phyloP scores from a whole-genome alignment of 2,329 filamentous ascomycete species.

The Mycogone perniciosa region DNA sequence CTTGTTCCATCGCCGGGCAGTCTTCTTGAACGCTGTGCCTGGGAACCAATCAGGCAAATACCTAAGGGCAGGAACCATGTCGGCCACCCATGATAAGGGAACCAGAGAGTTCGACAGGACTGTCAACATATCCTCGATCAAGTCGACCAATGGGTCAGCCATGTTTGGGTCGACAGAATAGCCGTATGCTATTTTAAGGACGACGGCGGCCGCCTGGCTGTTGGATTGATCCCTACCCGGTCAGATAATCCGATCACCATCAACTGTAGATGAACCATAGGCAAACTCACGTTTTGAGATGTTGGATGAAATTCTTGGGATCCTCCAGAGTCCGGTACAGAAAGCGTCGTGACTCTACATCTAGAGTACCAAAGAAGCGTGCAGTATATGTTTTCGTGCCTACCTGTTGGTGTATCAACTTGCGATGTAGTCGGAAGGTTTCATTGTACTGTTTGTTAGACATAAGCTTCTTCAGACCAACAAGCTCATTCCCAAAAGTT shows the following conservation, averaged over 20 bases:
- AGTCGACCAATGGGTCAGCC: constrained; percentile 17
- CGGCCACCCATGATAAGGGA: constrained; percentile 20
- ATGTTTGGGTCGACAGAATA: constrained; percentile 20
- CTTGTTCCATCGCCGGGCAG: not conserved
- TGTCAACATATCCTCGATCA: constrained; percentile 17
- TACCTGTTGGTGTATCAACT: constrained; percentile 25
- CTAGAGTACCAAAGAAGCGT: constrained; percentile 19
- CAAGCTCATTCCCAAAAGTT: constrained; percentile 17
- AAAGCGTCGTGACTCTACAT: constrained; percentile 22
- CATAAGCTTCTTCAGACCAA: constrained; percentile 17
- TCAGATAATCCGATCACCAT: too few species aligned
- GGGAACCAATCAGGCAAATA: constrained; percentile 21
- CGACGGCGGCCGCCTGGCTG: constrained; percentile 18
- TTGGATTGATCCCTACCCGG: too few species aligned
- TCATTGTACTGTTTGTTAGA: constrained; percentile 16
- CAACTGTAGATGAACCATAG: not conserved
- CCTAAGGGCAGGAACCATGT: constrained; percentile 18
- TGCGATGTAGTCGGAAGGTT: constrained; percentile 19
- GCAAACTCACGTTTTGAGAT: constrained; percentile 22
- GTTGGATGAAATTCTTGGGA: constrained; percentile 17
- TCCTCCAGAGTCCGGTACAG: constrained; percentile 18
- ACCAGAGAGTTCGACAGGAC: constrained; percentile 16
- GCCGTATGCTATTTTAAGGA: constrained; percentile 17
- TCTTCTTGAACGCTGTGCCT: constrained; percentile 19
- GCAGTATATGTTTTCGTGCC: constrained; percentile 18